Base-by-base conservation (phyloP, 2,329 filamentous ascomycete species). In the Diaporthe citri region DNA sequence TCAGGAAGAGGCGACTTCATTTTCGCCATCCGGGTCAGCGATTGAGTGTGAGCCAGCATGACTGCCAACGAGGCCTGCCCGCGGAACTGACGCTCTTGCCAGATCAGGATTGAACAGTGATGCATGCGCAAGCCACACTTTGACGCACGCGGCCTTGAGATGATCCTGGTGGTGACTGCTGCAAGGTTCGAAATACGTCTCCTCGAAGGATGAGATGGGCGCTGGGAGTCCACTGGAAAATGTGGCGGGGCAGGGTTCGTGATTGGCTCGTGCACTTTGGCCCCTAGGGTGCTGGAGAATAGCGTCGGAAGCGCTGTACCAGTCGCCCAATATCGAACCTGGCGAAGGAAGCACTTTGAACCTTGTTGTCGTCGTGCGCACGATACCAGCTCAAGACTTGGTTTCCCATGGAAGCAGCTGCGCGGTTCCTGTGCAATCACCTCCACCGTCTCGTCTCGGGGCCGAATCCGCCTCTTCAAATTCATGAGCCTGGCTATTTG, bases 21-120 rank as follows among this genome's bases (percentile, higher is more conserved):
- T 20, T 67, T 67, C 36, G 64, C 64, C 64, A 36, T 67, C 60
- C 64, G 64, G 64, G 64, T 67, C 64, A 67, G 43, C 64, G 46
- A 36, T 46, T 12, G 36, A 31, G 9, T 43, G 46, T 31, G 20
- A 22, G 28, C 15, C 39, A 46, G 59, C 17, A 43, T 64, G 59
- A 31, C 59, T n/a, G 25, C 25, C 25, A 46, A 31, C 5, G n/a
- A 46, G 34, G n/a, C 36, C 25, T 62, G 59, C n/a, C 59, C 13
- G 25, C n/a, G 52, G 52, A 15, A 28, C n/a, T 46, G 39, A 62
- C n/a, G 12, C 1, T 20, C 7, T 46, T 6, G 25, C 25, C 46
- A n/a, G 31, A 15, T 39, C 64, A 52, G 64, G 22, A 52, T 28
- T 25, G 9, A 13, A 17, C 36, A 22, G 31, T 67, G 20, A 52